Evolutionary conservation across 345 rosid species (phyloP), one percentile per base, ranked within the genome.

Genomic region (Eucalyptus urophylla): DNA sequence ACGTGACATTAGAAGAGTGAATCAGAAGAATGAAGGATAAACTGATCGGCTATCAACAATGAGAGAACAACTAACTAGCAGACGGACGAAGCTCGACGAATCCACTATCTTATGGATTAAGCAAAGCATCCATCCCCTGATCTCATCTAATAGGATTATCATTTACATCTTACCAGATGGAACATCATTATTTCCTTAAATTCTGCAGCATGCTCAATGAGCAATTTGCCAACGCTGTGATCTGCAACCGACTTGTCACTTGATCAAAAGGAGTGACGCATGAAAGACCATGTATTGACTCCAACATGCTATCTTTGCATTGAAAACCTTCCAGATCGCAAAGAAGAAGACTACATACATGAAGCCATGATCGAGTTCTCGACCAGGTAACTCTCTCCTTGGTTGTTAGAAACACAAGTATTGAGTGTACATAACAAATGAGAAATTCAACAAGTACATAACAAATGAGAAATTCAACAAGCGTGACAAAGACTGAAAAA

Each of bases 191-290:
- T 22, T 76, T 40, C 47, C 47, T 76, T 21, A 76, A 76, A 21
- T 76, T 76, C 85, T 76, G 47, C 47, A 40, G 85, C 47, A 33
- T 16, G 44, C 44, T 33, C 80, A 33, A 33, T 33, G 24, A 40
- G 47, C 83, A 76, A 40, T 76, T 76, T 40, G 14, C 45, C 45
- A 5, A 21, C 83, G 43, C 27, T 72, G 6, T 4, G 45, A 72
- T 72, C 27, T 3, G 83, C 83, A 37, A 1, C 27, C 45, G 4
- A 37, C 45, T 19, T 1, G 25, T 37, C 47, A 76, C 27, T 11
- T 14, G 8, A 2, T 76, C 8, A 0, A 76, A 21, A 21, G 83
- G 15, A 21, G 14, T 3, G 47, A 76, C 1, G 14, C 47, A 76
- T 1, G 44, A 69, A 69, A 17, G 83, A 76, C 45, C 16, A 5